Conservation (phyloP, 176 grass and related monocot genomes). For the Oryza australiensis region DNA sequence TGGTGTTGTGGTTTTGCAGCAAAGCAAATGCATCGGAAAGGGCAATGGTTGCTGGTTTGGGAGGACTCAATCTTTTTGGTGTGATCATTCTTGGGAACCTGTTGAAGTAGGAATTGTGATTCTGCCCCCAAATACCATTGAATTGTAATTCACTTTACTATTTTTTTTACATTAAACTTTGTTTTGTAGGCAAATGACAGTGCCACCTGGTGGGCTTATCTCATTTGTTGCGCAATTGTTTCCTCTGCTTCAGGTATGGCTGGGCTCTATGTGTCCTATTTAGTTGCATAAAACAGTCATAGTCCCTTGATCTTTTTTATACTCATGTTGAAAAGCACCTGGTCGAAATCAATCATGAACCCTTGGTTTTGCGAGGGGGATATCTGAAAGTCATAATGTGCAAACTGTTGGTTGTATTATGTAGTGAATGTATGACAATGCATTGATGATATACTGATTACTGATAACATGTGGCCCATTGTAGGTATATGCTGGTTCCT, state of each 20-base stretch:
- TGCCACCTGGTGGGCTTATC: constrained; percentile 69
- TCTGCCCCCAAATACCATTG: constrained; percentile 24
- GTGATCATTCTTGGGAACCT: constrained; percentile 86
- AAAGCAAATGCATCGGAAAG: constrained; percentile 73
- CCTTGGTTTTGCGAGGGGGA: constrained; percentile 16
- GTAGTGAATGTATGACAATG: constrained; percentile 9
- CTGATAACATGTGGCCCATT: constrained; percentile 25
- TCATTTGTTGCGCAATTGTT: constrained; percentile 76
- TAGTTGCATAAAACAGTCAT: constrained; percentile 11
- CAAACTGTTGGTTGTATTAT: constrained; percentile 19
- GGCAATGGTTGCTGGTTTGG: constrained; percentile 94
- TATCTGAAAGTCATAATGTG: constrained; percentile 22
- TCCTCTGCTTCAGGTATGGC: constrained; percentile 83
- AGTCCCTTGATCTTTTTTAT: neutral
- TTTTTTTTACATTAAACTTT: constrained; percentile 35
- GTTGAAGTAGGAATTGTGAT: constrained; percentile 67
- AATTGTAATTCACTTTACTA: constrained; percentile 27
- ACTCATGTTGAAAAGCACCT: neutral
- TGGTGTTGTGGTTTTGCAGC: constrained; percentile 55
- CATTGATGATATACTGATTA: constrained; percentile 36
- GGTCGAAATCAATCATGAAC: constrained; percentile 20
- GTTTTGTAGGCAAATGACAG: constrained; percentile 72
- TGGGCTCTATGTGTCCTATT: constrained; percentile 17
- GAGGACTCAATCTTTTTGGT: constrained; percentile 95
- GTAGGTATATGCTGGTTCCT: constrained; percentile 91